Percentiles rank a stretch among this genome's conserved stretches.
Evolutionary conservation across 352 stramenopile genomes (phyloP).

Genomic region (Pythium insidiosum): DNA sequence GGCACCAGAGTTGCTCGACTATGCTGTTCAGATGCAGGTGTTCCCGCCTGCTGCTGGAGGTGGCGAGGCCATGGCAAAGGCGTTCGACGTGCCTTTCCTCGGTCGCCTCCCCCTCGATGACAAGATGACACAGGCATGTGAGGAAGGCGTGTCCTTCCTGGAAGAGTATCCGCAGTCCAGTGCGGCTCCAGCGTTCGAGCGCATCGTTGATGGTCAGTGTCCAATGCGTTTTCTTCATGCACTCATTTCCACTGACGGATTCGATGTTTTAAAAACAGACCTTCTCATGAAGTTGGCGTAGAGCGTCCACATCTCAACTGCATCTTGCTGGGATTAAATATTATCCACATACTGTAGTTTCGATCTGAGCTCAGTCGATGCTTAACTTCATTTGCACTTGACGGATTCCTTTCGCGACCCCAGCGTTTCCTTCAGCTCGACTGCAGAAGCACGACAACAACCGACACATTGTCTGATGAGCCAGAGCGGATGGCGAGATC

Average conservation of each 20-base stretch:
- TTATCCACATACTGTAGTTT: too few species aligned
- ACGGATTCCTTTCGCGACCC: too few species aligned
- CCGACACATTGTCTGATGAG: slow-evolving; percentile 85
- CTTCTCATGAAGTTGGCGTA: not conserved
- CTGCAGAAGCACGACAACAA: slow-evolving; percentile 79
- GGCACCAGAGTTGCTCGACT: slow-evolving; percentile 68
- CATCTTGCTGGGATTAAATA: too few species aligned
- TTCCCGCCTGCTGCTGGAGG: slow-evolving; percentile 86
- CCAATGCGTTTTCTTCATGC: too few species aligned
- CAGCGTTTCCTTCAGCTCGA: too few species aligned
- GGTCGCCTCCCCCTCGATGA: slow-evolving; percentile 95
- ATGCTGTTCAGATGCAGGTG: slow-evolving; percentile 76
- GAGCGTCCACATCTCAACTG: too few species aligned
- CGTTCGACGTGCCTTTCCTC: slow-evolving; percentile 96
- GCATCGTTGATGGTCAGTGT: slow-evolving; percentile 66
- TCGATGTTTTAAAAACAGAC: too few species aligned
- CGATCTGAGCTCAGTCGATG: too few species aligned
- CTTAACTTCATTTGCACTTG: too few species aligned
- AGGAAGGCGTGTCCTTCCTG: slow-evolving; percentile 92
- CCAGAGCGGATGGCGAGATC: slow-evolving; percentile 83
- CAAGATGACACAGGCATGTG: slow-evolving; percentile 94
- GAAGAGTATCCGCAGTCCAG: slow-evolving; percentile 80
- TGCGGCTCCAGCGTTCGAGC: slow-evolving; percentile 56
- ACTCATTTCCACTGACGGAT: too few species aligned
- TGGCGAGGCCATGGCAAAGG: slow-evolving; percentile 92